Evolutionary conservation across 768 basidiomycete genomes (phyloP), one percentile per base, ranked within the genome.

Genomic region (Rhodotorula diobovata): DNA sequence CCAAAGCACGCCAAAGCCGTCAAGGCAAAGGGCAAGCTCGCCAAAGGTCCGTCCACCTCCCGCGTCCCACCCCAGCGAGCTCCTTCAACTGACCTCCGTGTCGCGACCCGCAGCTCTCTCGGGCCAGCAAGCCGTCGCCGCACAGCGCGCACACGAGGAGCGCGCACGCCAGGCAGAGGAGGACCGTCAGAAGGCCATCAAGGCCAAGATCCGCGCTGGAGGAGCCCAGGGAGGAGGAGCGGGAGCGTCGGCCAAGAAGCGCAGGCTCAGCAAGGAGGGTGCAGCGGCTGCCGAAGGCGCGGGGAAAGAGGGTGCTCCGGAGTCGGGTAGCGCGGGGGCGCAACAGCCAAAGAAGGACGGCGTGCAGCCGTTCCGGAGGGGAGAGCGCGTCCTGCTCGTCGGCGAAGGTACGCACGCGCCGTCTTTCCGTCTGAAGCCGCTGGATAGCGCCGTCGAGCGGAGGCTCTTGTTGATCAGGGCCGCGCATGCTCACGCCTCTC

Each of bases 391-490:
- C 51, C 76, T 84, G 18, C 84, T 95, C 41, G 82, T 98, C 63
- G 95, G 94, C 16, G 95, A 98, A 83, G 95, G 92, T 79, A 53
- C 65, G 75, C 35, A n/a, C 21, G 28, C 34, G 4, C 12, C 7
- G 8, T 32, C 15, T 8, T 41, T 39, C 35, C 10, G 8, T 18
- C 14, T 8, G 32, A 30, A 10, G 34, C n/a, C n/a, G n/a, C n/a
- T n/a, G n/a, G n/a, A n/a, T n/a, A n/a, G n/a, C n/a, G n/a, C n/a
- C n/a, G n/a, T n/a, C n/a, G n/a, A 16, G 14, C 55, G 15, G 18
- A 43, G 18, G 11, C 10, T 43, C 18, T 18, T 4, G 57, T 10
- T 39, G 9, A 25, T 28, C 57, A 4, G 37, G n/a, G 34, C 28
- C 46, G 23, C 30, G 10, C 2, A 4, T 43, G 6, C 20, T 6